Base-by-base conservation (phyloP, 805 yeast genomes). In the Wickerhamiella azyma region DNA sequence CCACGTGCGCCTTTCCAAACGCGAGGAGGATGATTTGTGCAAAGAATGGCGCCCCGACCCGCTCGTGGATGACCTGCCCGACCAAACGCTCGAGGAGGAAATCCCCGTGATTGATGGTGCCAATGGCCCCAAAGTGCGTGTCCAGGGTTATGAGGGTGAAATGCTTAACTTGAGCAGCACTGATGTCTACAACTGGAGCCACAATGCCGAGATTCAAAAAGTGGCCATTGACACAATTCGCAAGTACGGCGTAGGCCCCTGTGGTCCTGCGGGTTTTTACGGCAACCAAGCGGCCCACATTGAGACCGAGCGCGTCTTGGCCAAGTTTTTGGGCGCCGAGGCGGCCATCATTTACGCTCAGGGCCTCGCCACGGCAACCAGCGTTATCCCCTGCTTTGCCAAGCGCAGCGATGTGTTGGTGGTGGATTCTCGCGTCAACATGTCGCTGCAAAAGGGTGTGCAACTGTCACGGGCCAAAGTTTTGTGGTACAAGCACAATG, bases 191-290 rank as follows among this genome's bases (percentile, higher is more conserved):
- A 74, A 77, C 55, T 65, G 85, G 59, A 73, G 79, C 42, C 63
- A 64, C 29, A 64, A 73, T 53, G 62, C 64, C 17, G 59, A 51
- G 13, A 68, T 85, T 35, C 66, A 67, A 44, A 61, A 68, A 17
- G 72, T 68, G 10, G 85, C 86, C 4, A 70, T 74, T 44, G 60
- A 67, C 26, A 70, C 76, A 18, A 77, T 92, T 50, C 68, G 69
- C 40, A 69, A 70, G 48, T 77, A 81, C 49, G 98, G 98, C 60
- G 96, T 92, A 43, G 98, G 98, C 52, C 89, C 96, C 0, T 92
- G 98, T 69, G 96, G 97, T 36, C 97, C 98, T 5, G 94, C 96
- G 37, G 94, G 94, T 47, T 92, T 92, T 58, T 92, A 88, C 62
- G 98, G 98, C 50, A 82, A 86, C 50, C 95, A 86, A 64, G 95